Base-by-base conservation (phyloP, 805 yeast species). In the Scheffersomyces amazonensis region DNA sequence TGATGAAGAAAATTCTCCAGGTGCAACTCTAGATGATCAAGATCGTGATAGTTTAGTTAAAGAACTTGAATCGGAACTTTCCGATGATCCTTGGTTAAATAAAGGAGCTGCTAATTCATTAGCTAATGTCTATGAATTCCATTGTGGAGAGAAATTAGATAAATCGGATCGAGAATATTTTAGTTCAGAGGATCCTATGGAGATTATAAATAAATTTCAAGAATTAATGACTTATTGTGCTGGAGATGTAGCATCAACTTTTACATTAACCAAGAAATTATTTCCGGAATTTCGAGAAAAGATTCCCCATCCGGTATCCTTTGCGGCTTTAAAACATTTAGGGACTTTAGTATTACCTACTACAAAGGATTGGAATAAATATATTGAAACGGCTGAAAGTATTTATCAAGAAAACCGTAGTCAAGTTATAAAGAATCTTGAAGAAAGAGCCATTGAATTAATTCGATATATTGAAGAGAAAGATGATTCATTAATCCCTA, bases 251-350 rank as follows among this genome's bases (percentile, higher is more conserved):
- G 64, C 66, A 6, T 81, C 83, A 1, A 93, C 99, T 0, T 83
- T 74, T 50, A 64, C 65, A 42, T 87, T 91, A 2, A 81, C 82
- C 46, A 66, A 72, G 41, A 78, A 78, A 41, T 76, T 89, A 0
- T 77, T 81, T 22, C 96, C 96, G 1, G 63, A 66, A 24, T 93
- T 87, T 52, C 58, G 75, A 19, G 51, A 66, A 22, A 74, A 78
- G 35, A 80, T 90, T 31, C 96, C 99, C 0, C 99, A 93, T 60
- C 97, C 99, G 0, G 95, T 91, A 2, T 86, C 95, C 12, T 84
- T 90, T 64, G 90, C 93, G 1, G 96, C 96, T 2, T 64, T 93
- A 32, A 71, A 83, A 47, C 82, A 79, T 39, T 66, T 93, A 52
- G 81, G 89, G 8, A 73, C 83, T 16, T 76, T 86, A 32, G 77